Conservation (phyloP, 106 monocot species). For the Dioscorea alata region DNA sequence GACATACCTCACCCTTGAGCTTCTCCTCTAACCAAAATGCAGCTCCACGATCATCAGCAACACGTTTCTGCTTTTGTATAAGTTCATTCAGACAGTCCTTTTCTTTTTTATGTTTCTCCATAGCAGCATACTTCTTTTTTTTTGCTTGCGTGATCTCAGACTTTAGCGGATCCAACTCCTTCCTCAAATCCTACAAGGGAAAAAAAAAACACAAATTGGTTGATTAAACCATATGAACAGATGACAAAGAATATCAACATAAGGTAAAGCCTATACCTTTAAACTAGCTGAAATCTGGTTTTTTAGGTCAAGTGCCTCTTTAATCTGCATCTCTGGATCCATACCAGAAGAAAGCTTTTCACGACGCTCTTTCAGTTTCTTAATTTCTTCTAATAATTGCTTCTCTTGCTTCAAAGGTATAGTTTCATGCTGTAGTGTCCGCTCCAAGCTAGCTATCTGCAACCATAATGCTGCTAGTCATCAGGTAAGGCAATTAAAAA, state of each 20-base stretch:
- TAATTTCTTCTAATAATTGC: conserved; percentile 54
- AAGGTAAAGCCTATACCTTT: conserved; percentile 29
- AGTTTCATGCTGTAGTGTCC: conserved; percentile 60
- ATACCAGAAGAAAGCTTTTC: conserved; percentile 45
- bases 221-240: neutral
- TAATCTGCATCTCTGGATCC: conserved; percentile 36
- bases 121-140: conserved; percentile 20
- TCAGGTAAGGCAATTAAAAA: neutral
- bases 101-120: conserved; percentile 31
- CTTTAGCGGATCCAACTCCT: conserved; percentile 51
- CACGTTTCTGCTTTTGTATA: conserved; percentile 30
- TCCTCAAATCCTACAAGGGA: conserved; percentile 40
- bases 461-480: neutral
- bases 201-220: neutral
- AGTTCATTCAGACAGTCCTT: conserved; percentile 17
- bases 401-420: conserved; percentile 70
- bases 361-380: conserved; percentile 40
- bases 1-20: neutral
- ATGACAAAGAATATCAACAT: neutral
- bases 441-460: conserved; percentile 54
- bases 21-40: conserved; percentile 32
- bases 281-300: conserved; percentile 32
- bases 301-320: conserved; percentile 43
- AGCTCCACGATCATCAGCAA: conserved; percentile 51
- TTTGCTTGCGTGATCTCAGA: conserved; percentile 20